Base-by-base conservation (phyloP, 768 basidiomycete genomes). In the Lactifluus subvellereus region DNA sequence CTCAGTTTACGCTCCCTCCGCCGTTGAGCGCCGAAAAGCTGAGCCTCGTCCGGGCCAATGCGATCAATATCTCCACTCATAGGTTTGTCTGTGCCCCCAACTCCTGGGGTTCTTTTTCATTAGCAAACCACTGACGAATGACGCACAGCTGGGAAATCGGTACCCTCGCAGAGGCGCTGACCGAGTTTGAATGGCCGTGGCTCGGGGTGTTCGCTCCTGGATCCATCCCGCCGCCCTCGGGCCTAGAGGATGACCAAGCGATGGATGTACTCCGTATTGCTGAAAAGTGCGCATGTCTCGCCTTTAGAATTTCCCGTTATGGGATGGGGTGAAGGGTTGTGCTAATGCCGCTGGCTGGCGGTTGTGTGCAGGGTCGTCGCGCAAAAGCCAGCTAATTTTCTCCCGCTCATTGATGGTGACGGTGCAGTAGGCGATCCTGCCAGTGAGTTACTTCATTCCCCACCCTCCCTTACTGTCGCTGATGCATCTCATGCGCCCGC, bases 361-460 rank as follows among this genome's bases (percentile, higher is more conserved):
- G 51, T 54, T 9, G 18, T 11, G 40, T 59, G n/a, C 54, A 82
- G 80, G 16, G 73, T 76, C 27, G 77, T 83, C 10, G 67, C 69
- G 6, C 63, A 63, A 32, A 80, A 79, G 54, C 71, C 75, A 14
- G 66, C 75, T 6, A 61, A 73, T 49, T 72, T 75, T 22, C 69
- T 78, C n/a, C 69, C 82, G 14, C 72, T 87, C 40, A 74, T 83
- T 38, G 69, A 74, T 30, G 74, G 77, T 33, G 76, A 83, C 61
- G 80, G 80, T 37, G 80, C 82, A 27, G 82, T 80, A 6, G 85
- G 79, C 0, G 86, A 88, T 68, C 86, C 86, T n/a, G 82, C 85
- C 3, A 84, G 80, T 80, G 61, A 52, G 77, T 71, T 20, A 40
- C 20, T 22, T 42, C 27, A 13, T 16, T 22, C n/a, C 32, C 1